These are phyloP conservation scores for Hypoxylon cercidicola DNA, from an alignment of 495 filamentous ascomycete species.

Conservation along the genomic window DNA sequence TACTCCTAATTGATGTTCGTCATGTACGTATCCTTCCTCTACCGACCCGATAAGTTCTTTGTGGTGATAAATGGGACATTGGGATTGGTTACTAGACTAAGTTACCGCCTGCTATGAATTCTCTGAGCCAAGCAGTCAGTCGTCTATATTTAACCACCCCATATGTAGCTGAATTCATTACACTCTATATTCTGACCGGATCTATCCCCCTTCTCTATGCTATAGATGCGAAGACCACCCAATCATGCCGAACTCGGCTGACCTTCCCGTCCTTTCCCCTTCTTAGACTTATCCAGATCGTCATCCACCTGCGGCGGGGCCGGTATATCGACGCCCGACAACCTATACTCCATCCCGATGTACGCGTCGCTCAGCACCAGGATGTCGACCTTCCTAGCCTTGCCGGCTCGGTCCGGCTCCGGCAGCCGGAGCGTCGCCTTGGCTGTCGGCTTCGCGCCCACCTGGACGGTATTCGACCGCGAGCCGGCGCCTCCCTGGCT, in stretches of 20 bases:
- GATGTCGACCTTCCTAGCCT: slow-evolving; percentile 70
- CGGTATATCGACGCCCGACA: slow-evolving; percentile 64
- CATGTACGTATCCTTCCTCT: too few species aligned
- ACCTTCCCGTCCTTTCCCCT: slow-evolving; percentile 8
- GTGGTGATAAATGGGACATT: too few species aligned
- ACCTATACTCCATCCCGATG: slow-evolving; percentile 77
- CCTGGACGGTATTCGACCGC: slow-evolving; percentile 29
- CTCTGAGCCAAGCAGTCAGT: too few species aligned
- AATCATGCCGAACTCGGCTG: slow-evolving; percentile 23
- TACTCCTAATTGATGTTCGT: too few species aligned
- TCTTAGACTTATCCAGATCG: slow-evolving; percentile 48
- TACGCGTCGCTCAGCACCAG: slow-evolving; percentile 86
- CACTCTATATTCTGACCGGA: too few species aligned
- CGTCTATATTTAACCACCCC: too few species aligned
- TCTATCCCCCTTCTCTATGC: too few species aligned
- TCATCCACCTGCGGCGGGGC: slow-evolving; percentile 50
- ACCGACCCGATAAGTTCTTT: too few species aligned
- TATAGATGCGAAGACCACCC: background rate
- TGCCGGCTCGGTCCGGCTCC: slow-evolving; percentile 43
- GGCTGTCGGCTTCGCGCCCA: slow-evolving; percentile 54
- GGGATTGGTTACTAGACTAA: too few species aligned
- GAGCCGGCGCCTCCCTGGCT: slow-evolving; percentile 37
- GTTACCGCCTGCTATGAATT: too few species aligned
- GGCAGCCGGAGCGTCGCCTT: slow-evolving; percentile 73
- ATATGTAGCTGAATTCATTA: too few species aligned